Base-by-base conservation (phyloP, 179 eudicot species). In the Amaranthus tricolor region DNA sequence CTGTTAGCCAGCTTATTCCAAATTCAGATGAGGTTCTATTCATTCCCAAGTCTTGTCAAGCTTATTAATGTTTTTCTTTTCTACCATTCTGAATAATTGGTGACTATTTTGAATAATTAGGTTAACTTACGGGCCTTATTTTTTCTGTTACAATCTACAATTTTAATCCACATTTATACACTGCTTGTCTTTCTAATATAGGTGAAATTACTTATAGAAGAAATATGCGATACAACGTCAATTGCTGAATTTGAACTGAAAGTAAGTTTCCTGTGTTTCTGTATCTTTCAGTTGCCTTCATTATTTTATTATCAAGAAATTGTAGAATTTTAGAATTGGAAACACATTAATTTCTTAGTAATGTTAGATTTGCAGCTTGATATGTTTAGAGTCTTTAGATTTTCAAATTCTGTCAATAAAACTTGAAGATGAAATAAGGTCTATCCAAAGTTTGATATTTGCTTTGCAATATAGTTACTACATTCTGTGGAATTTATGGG, bases 191-290 rank as follows among this genome's bases (percentile, higher is more conserved):
- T n/a, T 66, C 68, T 24, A 79, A 75, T 74, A 68, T 90, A 93
- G 98, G 92, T 93, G 84, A 83, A 86, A 77, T 80, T 81, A 82
- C 91, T 93, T 74, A 78, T 93, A 49, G 81, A 86, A 6, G 84
- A 78, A 70, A 82, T 93, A 62, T 93, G 98, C 66, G 94, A 89
- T 76, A 89, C 92, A 76, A 86, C 87, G 52, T 89, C 96, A 62
- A 78, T 93, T 73, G 94, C 90, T 6, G 96, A 93, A 78, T 74
- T 93, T 82, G 94, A 93, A 74, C 74, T 93, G 54, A 93, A 93
- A 77, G 98, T 91, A 83, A 86, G 94, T 64, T 75, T 69, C 16
- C 13, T 43, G 16, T 66, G 6, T 58, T 48, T 15, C 20, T 71
- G 0, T 21, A 7, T 31, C 1, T 69, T 53, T 24, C 54, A 0